phyloP scores from a whole-genome alignment of 2,329 filamentous ascomycete genomes.

The Diaporthe sp. region DNA sequence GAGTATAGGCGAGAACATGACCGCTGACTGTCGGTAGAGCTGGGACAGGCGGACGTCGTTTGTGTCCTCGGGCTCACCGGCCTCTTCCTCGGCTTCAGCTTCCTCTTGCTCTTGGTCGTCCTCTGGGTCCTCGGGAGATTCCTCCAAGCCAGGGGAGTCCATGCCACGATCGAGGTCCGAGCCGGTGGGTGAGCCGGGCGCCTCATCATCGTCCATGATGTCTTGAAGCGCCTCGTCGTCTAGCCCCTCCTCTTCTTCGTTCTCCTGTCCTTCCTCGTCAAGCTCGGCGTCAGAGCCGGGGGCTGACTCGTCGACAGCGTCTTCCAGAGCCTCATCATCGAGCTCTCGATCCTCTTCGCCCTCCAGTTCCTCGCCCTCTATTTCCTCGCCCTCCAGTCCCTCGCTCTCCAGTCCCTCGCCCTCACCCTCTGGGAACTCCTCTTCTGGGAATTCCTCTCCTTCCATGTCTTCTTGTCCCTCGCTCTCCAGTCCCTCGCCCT shows the following conservation, averaged over 20 bases:
- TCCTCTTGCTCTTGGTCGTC: background rate
- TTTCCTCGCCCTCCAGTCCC: background rate
- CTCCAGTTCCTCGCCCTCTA: background rate
- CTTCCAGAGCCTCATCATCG: background rate
- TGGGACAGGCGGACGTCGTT: constrained; percentile 31
- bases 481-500: no score
- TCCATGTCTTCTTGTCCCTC: background rate
- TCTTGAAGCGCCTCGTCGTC: constrained; percentile 1
- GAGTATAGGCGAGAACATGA: constrained; percentile 7
- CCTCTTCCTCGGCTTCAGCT: background rate
- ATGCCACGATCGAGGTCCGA: constrained; percentile 21
- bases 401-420: background rate
- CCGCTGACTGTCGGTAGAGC: constrained; percentile 25
- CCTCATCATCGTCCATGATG: constrained; percentile 11
- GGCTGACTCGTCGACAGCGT: background rate
- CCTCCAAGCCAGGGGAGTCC: constrained; percentile 5
- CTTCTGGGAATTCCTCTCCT: background rate
- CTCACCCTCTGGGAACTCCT: background rate
- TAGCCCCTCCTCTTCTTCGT: background rate
- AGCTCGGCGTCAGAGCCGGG: background rate
- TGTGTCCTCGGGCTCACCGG: background rate
- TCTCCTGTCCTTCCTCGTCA: background rate
- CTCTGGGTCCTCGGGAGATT: background rate
- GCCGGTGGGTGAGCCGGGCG: constrained; percentile 32
- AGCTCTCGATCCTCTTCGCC: background rate